Conservation (phyloP, 345 rosid genomes). For the Clausena lansium region DNA sequence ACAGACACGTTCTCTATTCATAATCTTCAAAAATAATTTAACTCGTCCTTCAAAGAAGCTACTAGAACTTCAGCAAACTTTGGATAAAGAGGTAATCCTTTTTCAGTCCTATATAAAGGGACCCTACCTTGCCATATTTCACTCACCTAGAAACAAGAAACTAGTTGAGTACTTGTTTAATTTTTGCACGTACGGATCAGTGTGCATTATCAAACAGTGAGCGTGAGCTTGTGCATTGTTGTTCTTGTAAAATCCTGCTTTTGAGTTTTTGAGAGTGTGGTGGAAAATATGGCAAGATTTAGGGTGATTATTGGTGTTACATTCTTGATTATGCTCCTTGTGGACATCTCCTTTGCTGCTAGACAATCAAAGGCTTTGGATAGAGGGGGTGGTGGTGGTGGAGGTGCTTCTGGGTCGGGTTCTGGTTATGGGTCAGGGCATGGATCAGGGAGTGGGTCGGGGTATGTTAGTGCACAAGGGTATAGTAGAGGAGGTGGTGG, state of each 20-base stretch:
- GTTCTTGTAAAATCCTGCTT: not conserved
- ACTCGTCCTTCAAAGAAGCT: slow-evolving; percentile 10
- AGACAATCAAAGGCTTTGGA: slow-evolving; percentile 25
- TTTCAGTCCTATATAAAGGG: slow-evolving; percentile 14
- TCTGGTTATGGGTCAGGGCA: slow-evolving; percentile 37
- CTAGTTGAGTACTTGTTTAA: not conserved
- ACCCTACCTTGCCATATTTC: slow-evolving; percentile 1
- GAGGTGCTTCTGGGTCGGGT: slow-evolving; percentile 42
- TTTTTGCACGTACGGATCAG: not conserved
- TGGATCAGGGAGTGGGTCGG: slow-evolving; percentile 28
- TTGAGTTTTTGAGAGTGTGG: slow-evolving; percentile 1
- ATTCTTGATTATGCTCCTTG: slow-evolving; percentile 39
- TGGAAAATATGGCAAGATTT: slow-evolving; percentile 24
- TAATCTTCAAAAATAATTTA: not conserved
- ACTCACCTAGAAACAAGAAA: slow-evolving; percentile 1
- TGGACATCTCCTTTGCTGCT: slow-evolving; percentile 46
- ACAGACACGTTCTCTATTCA: slow-evolving; percentile 4
- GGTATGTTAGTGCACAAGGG: slow-evolving; percentile 31
- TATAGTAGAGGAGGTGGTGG: slow-evolving; percentile 22
- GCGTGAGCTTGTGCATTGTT: not conserved
- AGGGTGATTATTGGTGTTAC: slow-evolving; percentile 39
- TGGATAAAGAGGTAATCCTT: not conserved
- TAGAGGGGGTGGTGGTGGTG: slow-evolving; percentile 26
- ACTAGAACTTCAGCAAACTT: slow-evolving; percentile 16
- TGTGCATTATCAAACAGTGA: not conserved